These are phyloP conservation scores for Penicillium steckii DNA, from an alignment of 495 filamentous ascomycete species.

Conservation along the genomic window DNA sequence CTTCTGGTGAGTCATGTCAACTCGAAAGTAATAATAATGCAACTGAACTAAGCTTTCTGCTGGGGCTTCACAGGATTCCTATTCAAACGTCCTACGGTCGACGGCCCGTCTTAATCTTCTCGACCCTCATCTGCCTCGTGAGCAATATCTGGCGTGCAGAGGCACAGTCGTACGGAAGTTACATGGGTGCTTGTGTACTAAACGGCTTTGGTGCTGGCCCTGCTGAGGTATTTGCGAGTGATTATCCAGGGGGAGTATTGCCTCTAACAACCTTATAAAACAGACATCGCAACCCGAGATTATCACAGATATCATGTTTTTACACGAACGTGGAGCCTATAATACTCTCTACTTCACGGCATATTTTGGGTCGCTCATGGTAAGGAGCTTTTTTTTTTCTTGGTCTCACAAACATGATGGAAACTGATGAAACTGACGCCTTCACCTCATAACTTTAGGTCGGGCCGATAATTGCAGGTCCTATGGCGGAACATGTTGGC, in stretches of 20 bases:
- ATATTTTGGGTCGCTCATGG: conserved; percentile 45
- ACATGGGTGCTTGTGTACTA: conserved; percentile 60
- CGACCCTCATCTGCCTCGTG: conserved; percentile 53
- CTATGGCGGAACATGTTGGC: conserved; percentile 55
- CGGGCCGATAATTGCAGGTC: conserved; percentile 57
- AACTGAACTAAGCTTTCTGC: neutral
- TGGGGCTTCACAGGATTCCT: conserved; percentile 47
- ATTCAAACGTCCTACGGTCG: conserved; percentile 58
- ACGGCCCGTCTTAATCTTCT: conserved; percentile 56
- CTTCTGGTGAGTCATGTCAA: conserved; percentile 43
- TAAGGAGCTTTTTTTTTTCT: neutral
- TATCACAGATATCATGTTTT: conserved; percentile 65
- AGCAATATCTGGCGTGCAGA: conserved; percentile 59
- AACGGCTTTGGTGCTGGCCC: conserved; percentile 61
- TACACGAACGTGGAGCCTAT: conserved; percentile 64
- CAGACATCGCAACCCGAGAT: conserved; percentile 61
- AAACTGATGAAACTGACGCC: no score
- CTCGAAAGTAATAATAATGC: neutral
- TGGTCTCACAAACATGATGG: neutral
- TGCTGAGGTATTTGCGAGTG: conserved; percentile 28
- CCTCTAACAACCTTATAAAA: neutral
- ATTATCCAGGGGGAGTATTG: neutral
- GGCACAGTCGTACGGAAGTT: conserved; percentile 56
- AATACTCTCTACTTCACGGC: conserved; percentile 65
- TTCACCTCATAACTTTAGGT: conserved; percentile 13